Conservation (phyloP, 108 stramenopile genomes). For the Nannochloropsis granulata region DNA sequence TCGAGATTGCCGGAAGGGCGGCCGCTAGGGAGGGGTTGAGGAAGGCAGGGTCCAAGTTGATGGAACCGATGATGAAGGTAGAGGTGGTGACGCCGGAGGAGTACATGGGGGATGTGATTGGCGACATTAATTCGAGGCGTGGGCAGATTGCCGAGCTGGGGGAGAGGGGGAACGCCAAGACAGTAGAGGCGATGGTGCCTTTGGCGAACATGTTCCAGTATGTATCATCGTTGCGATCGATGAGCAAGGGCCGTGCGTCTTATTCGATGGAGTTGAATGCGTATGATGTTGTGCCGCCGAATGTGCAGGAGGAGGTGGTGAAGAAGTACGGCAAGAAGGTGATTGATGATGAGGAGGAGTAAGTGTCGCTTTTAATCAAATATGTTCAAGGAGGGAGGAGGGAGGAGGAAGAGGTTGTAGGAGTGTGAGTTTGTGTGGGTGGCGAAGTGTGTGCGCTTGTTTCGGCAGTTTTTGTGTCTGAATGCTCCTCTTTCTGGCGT, state of each 20-base stretch:
- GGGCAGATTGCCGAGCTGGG: constrained; percentile 82
- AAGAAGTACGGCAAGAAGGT: constrained; percentile 14
- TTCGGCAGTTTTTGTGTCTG: no score
- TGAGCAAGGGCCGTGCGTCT: constrained; percentile 89
- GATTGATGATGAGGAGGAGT: constrained; percentile 1
- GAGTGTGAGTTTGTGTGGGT: no score
- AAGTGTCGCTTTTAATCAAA: no score
- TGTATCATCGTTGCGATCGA: constrained; percentile 77
- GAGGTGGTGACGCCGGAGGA: constrained; percentile 93
- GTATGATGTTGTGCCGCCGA: constrained; percentile 82
- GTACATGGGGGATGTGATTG: constrained; percentile 94
- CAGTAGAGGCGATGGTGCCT: constrained; percentile 77
- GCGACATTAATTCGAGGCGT: constrained; percentile 92
- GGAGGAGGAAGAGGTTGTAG: no score
- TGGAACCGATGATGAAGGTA: constrained; percentile 97
- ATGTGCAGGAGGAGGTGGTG: constrained; percentile 32
- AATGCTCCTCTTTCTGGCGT: no score
- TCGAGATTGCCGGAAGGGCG: constrained; percentile 49
- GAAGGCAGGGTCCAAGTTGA: constrained; percentile 86
- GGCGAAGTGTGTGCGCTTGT: no score
- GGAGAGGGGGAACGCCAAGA: constrained; percentile 84
- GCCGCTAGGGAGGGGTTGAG: constrained; percentile 80
- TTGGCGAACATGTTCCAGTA: constrained; percentile 98
- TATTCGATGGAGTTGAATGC: constrained; percentile 91
- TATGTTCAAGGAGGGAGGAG: no score